Conservation (phyloP, 257 asterid species). For the Jacaranda mimosifolia region DNA sequence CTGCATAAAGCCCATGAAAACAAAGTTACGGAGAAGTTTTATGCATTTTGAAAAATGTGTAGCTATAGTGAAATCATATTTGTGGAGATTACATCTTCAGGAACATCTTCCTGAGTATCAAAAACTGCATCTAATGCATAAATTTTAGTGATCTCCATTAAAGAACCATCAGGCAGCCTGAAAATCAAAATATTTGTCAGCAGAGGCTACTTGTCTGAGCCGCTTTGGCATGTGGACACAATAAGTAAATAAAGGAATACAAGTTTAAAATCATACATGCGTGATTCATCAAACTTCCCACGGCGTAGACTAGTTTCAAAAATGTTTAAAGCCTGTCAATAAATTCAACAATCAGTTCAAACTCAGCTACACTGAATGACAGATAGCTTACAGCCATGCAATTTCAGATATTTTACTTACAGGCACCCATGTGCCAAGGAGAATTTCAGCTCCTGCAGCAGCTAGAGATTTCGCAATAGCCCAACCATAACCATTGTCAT, state of each 20-base stretch:
- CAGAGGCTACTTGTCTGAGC: conserved; percentile 24
- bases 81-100: conserved; percentile 72
- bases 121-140: conserved; percentile 88
- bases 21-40: conserved; percentile 16
- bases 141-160: conserved; percentile 88
- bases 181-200: conserved; percentile 32
- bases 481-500: conserved; percentile 96
- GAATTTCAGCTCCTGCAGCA: conserved; percentile 95
- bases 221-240: conserved; percentile 9
- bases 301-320: conserved; percentile 90
- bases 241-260: conserved; percentile 10
- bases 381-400: background rate
- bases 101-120: conserved; percentile 80
- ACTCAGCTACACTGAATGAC: conserved; percentile 25
- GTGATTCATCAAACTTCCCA: conserved; percentile 89
- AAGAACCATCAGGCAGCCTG: conserved; percentile 91
- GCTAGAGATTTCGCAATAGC: conserved; percentile 92
- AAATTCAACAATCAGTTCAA: conserved; percentile 36
- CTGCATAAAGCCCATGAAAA: conserved; percentile 52
- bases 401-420: conserved; percentile 55
- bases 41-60: background rate
- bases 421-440: conserved; percentile 93
- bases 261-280: conserved; percentile 60
- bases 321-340: conserved; percentile 74
- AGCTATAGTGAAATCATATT: background rate